phyloP scores from a whole-genome alignment of 257 asterid species.

The Anisodus tanguticus region DNA sequence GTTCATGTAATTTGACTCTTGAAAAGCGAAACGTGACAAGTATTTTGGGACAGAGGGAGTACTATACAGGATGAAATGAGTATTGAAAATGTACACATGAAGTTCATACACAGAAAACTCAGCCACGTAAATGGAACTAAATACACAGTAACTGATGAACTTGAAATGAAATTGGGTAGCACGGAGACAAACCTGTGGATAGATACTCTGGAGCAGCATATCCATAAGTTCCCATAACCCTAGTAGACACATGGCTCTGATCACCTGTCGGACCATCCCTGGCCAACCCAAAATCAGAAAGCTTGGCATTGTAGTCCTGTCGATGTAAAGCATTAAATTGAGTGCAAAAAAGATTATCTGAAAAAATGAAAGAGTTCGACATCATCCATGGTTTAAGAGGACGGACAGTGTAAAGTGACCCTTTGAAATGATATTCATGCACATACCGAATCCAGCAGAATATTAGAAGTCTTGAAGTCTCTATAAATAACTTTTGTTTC shows the following conservation, averaged over 20 bases:
- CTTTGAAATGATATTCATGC: constrained; percentile 16
- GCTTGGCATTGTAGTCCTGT: constrained; percentile 74
- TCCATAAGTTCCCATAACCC: constrained; percentile 76
- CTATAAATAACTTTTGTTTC: constrained; percentile 72
- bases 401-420: neutral
- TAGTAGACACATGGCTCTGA: constrained; percentile 68
- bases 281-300: constrained; percentile 81
- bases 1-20: too few species aligned
- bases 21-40: too few species aligned
- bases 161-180: neutral
- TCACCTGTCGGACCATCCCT: constrained; percentile 78
- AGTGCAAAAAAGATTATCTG: neutral
- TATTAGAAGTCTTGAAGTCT: constrained; percentile 81
- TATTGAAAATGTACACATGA: neutral
- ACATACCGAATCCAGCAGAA: constrained; percentile 71
- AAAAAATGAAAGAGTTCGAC: constrained; percentile 25
- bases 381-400: neutral
- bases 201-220: constrained; percentile 76
- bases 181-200: constrained; percentile 53
- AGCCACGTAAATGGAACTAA: neutral
- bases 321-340: constrained; percentile 27
- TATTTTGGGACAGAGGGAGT: too few species aligned
- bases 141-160: neutral
- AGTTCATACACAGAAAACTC: neutral
- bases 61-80: neutral